phyloP scores from a whole-genome alignment of 2,329 filamentous ascomycete genomes.

The Cladosporium sp. region DNA sequence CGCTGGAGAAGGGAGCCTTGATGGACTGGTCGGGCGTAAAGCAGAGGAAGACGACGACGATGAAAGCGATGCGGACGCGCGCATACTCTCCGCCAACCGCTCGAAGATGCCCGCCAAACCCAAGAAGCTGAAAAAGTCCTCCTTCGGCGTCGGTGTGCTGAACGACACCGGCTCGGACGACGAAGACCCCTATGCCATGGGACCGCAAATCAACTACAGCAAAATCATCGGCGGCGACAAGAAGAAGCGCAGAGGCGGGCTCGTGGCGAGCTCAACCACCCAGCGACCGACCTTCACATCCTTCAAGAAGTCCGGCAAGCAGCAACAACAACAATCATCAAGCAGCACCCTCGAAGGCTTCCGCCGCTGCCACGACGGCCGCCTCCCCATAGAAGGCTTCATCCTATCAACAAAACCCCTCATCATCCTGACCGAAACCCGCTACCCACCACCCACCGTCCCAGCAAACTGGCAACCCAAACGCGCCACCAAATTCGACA shows the following conservation, averaged over 20 bases:
- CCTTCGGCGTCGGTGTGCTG: slow-evolving; percentile 81
- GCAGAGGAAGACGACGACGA: slow-evolving; percentile 33
- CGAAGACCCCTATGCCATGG: slow-evolving; percentile 89
- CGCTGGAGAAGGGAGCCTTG: slow-evolving; percentile 54
- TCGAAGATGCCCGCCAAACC: slow-evolving; percentile 31
- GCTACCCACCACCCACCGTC: slow-evolving; percentile 63
- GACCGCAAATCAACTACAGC: slow-evolving; percentile 85
- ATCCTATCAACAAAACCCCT: slow-evolving; percentile 55
- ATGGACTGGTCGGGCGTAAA: slow-evolving; percentile 29
- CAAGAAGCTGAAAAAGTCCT: slow-evolving; percentile 58
- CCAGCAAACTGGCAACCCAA: slow-evolving; percentile 70
- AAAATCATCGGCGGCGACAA: slow-evolving; percentile 76
- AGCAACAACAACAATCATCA: background rate
- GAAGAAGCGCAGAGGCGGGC: slow-evolving; percentile 46
- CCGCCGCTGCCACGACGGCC: slow-evolving; percentile 77
- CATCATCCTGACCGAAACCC: slow-evolving; percentile 42
- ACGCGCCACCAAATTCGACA: slow-evolving; percentile 39
- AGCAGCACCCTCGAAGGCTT: slow-evolving; percentile 41
- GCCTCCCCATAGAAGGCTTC: slow-evolving; percentile 76
- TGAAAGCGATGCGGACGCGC: slow-evolving; percentile 26
- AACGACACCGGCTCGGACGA: slow-evolving; percentile 95
- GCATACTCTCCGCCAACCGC: slow-evolving; percentile 28
- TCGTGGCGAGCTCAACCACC: slow-evolving; percentile 23
- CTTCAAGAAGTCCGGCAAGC: slow-evolving; percentile 48
- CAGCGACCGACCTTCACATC: slow-evolving; percentile 70